Evolutionary conservation across 108 stramenopile genomes (phyloP).

Genomic region (Skeletonema menzelii): DNA sequence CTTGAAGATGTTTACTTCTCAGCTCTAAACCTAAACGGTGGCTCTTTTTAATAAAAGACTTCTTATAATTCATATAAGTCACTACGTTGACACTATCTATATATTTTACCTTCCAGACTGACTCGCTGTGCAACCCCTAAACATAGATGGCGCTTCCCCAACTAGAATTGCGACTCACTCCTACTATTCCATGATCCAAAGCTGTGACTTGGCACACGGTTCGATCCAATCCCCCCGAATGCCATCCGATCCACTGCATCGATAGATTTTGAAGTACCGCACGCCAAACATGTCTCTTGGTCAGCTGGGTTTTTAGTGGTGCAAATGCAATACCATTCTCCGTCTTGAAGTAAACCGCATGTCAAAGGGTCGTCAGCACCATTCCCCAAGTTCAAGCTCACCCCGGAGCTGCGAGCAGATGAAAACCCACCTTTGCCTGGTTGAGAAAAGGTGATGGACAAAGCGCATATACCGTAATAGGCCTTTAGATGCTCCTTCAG

Average conservation of each 20-base stretch:
- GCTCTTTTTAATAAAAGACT: slow-evolving; percentile 1
- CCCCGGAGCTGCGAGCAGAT: not conserved
- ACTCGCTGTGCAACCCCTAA: not conserved
- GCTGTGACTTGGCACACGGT: not conserved
- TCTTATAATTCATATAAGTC: not conserved
- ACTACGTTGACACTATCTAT: not conserved
- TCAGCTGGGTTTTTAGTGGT: not conserved
- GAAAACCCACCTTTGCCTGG: not conserved
- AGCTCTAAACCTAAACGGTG: slow-evolving; percentile 16
- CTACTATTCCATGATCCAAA: not conserved
- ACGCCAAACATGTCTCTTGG: not conserved
- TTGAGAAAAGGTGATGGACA: not conserved
- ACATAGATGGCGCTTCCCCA: not conserved
- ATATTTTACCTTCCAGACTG: not conserved
- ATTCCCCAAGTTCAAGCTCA: not conserved
- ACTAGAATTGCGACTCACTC: not conserved
- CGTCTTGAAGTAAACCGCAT: not conserved
- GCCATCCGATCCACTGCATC: too few relatives aligned
- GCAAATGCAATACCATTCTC: not conserved
- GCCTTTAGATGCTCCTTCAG: not conserved
- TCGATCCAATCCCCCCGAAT: not conserved
- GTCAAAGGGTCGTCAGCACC: not conserved
- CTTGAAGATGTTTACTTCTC: not conserved
- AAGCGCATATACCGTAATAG: slow-evolving; percentile 2
- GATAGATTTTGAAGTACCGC: not conserved